Base-by-base conservation (phyloP, 192 early-diverging fungal genomes). In the Pilaira anomala region DNA sequence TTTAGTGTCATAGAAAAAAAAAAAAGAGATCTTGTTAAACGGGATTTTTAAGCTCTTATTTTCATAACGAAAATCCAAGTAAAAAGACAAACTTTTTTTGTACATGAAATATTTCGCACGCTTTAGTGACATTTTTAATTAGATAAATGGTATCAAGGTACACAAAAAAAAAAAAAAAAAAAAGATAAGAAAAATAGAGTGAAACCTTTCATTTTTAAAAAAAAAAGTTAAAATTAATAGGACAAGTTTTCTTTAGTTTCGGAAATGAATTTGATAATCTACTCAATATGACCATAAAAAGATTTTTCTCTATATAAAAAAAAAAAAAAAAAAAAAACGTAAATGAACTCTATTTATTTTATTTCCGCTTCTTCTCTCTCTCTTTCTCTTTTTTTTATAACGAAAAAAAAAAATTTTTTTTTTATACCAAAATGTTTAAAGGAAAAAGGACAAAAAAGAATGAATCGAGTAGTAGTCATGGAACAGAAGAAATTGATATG, bases 211-310 rank as follows among this genome's bases (percentile, higher is more conserved):
- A 36, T 9, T 9, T 5, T 9, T 9, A 36, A 9, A 9, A 36
- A 36, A 36, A 33, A 33, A 33, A 33, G n/a, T n/a, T n/a, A 33
- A 36, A 36, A 36, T 5, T 36, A 36, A 36, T 36, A 36, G 33
- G 33, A 9, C 33, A 36, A 36, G 33, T 36, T 36, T 36, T 36
- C 33, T 36, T 33, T 6, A 2, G 18, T 18, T 49, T 25, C 21
- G 48, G 25, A 50, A 50, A 11, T 11, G 48, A 50, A 50, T 50
- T 54, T 54, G 52, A 54, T 54, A 54, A 54, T 54, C 52, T 54
- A 54, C 13, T 16, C 29, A 16, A 29, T 30, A 28, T 54, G 24
- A 28, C 52, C 52, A 28, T 30, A 54, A 54, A 24, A 9, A 28
- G 24, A 26, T 29, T 29, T 29, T 54, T 9, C 30, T 54, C 8